Evolutionary conservation across 176 grass and related monocot species (phyloP).

Genomic region (Eragrostis nindensis): DNA sequence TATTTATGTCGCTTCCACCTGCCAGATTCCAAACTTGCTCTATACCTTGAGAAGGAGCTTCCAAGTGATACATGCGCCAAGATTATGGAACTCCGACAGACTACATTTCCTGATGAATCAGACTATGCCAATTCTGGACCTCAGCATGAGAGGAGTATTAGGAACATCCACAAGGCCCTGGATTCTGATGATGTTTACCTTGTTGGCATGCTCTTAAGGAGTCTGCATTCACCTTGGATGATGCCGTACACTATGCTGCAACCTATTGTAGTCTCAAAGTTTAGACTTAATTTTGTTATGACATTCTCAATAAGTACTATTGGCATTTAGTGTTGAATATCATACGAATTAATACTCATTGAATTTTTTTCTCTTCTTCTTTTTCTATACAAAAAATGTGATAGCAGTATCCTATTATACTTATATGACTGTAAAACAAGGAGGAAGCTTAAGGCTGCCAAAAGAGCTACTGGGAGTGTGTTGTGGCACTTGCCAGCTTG

Average conservation of each 20-base stretch:
- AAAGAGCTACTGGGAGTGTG: neutral
- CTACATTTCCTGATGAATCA: constrained; percentile 6
- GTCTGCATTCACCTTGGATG: constrained; percentile 61
- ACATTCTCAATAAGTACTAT: neutral
- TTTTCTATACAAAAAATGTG: neutral
- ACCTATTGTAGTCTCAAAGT: constrained; percentile 67
- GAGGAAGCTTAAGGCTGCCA: constrained; percentile 10
- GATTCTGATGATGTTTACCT: constrained; percentile 70
- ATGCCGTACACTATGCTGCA: constrained; percentile 69
- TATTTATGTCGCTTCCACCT: constrained; percentile 53
- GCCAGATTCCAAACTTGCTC: constrained; percentile 53
- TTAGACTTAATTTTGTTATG: neutral
- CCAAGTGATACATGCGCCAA: constrained; percentile 40
- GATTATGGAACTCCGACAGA: constrained; percentile 36
- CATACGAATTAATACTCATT: neutral
- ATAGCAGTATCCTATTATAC: neutral
- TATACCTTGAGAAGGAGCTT: constrained; percentile 73
- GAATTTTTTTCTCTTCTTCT: neutral
- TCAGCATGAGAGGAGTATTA: constrained; percentile 59
- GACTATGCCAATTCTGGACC: constrained; percentile 33
- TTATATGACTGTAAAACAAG: constrained; percentile 4
- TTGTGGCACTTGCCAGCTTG: neutral
- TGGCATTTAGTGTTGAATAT: neutral
- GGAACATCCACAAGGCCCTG: constrained; percentile 66
- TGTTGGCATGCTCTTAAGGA: constrained; percentile 58